Evolutionary conservation across 2,329 filamentous ascomycete genomes (phyloP).

Genomic region (Cordyceps pruinosa): DNA sequence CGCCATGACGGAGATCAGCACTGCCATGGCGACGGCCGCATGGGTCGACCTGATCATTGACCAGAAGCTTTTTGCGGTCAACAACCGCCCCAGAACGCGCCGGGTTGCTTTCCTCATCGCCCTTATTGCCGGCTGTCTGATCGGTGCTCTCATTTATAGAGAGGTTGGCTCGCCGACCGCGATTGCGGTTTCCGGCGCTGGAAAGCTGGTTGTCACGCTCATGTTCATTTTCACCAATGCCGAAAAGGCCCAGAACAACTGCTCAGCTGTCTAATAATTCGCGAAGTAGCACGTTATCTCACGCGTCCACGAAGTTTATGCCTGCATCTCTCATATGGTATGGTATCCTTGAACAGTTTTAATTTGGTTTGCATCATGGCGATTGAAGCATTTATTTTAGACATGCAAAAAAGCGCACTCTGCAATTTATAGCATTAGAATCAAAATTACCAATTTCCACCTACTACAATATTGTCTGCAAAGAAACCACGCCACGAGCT

Average conservation of each 20-base stretch:
- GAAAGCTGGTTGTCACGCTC: slow-evolving; percentile 38
- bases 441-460: too few relatives aligned
- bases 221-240: slow-evolving; percentile 37
- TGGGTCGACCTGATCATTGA: slow-evolving; percentile 56
- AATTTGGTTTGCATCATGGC: neutral
- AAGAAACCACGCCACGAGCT: too few relatives aligned
- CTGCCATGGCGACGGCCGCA: slow-evolving; percentile 58
- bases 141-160: slow-evolving; percentile 44
- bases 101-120: slow-evolving; percentile 42
- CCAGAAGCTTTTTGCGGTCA: slow-evolving; percentile 35
- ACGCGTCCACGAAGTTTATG: neutral
- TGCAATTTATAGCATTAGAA: too few relatives aligned
- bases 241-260: slow-evolving; percentile 21
- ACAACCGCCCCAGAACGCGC: slow-evolving; percentile 45
- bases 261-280: neutral
- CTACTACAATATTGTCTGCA: too few relatives aligned
- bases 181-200: slow-evolving; percentile 36
- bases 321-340: neutral
- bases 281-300: neutral
- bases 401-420: neutral
- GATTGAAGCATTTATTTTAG: neutral
- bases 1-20: slow-evolving; percentile 54
- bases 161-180: slow-evolving; percentile 35
- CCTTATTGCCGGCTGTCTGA: slow-evolving; percentile 41
- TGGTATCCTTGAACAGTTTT: neutral